A percentile compares a stretch with the other conserved stretches of the same genome.
Conservation (phyloP, 768 basidiomycete genomes). For the Tricholoma terreum region DNA sequence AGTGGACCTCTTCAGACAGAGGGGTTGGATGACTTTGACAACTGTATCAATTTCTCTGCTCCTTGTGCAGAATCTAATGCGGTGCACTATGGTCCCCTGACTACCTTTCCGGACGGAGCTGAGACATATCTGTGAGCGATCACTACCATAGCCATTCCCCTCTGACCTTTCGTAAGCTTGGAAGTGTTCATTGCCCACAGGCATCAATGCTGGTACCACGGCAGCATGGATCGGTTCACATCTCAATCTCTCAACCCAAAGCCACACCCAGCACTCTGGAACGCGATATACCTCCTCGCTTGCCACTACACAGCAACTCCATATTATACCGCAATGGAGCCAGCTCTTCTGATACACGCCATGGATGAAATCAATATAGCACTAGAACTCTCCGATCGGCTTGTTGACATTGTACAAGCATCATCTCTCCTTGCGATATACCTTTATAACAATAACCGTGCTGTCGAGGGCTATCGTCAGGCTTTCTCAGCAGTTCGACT, state of each 20-base stretch:
- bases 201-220: conserved; percentile 58
- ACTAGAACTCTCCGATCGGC: conserved; percentile 51
- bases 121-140: neutral
- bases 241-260: conserved; percentile 23
- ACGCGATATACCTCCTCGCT: conserved; percentile 59
- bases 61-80: neutral
- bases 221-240: conserved; percentile 42
- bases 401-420: conserved; percentile 58
- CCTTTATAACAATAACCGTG: conserved; percentile 53
- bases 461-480: conserved; percentile 60
- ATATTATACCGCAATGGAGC: conserved; percentile 40
- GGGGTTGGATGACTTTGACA: neutral
- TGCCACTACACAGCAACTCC: conserved; percentile 50
- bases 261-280: conserved; percentile 57
- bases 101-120: neutral
- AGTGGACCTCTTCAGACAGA: neutral
- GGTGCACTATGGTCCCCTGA: neutral
- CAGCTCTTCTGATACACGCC: conserved; percentile 46
- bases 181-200: conserved; percentile 54
- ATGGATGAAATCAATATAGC: conserved; percentile 50
- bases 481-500: conserved; percentile 59
- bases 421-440: conserved; percentile 59
- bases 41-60: neutral
- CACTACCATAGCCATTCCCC: neutral
- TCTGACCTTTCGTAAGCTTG: conserved; percentile 32